Evolutionary conservation across 148 eudicot species (phyloP), one percentile per base, ranked within the genome.

Genomic region (Diospyros lotus): DNA sequence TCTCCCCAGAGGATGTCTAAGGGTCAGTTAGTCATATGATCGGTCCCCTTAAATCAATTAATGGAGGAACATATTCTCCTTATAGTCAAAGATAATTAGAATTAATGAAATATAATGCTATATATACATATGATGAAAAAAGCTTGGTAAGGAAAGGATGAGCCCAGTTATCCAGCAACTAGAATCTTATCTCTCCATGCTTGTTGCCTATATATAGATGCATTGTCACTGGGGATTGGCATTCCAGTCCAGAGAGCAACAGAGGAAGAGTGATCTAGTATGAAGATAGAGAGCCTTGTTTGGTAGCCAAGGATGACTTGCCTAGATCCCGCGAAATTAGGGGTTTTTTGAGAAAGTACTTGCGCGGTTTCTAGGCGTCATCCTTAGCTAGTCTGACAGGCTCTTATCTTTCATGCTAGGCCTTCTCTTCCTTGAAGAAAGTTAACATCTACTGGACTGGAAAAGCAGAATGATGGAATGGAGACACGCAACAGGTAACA

Each of bases 341-440:
- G n/a, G 18, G 43, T 45, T 18, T 50, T 12, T n/a, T 11, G 51
- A 17, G 8, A 45, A 54, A 45, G 46, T 14, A 44, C 56, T 75
- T 75, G 40, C 2, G 15, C 58, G 9, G 46, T 38, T 66, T 66
- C 28, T 8, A 18, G 17, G 78, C 14, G 71, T 65, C 66, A 46
- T 56, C 3, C 38, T 58, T 67, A 58, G 59, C 78, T 75, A 28
- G 2, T 39, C 66, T 58, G 48, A 68, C 46, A 0, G 58, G 58
- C 58, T 75, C 73, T 75, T n/a, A 46, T 76, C 73, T 58, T 58
- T 68, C 78, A 68, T 76, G 42, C 66, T 14, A 76, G 78, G 40
- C 73, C 72, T 67, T 75, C 61, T 58, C 73, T 60, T 66, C 53
- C 69, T 15, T 15, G 56, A 53, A 53, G 56, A 53, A 53, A 53